Evolutionary conservation across 2,329 filamentous ascomycete species (phyloP).

Genomic region (Annulohypoxylon truncatum): DNA sequence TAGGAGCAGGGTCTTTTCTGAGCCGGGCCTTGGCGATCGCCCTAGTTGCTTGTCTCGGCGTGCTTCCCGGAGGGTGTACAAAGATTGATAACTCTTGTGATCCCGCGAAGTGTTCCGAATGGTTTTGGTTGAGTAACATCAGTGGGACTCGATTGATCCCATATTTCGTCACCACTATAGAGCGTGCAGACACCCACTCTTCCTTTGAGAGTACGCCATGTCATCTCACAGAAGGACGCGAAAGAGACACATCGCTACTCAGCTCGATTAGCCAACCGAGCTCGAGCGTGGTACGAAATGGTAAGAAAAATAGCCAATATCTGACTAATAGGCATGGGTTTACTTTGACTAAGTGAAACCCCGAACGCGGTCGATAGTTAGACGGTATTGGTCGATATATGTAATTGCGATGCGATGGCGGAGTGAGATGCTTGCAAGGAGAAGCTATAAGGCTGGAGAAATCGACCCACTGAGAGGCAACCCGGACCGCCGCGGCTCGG

Average conservation of each 20-base stretch:
- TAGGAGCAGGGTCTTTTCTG: constrained; percentile 16
- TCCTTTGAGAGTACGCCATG: neutral
- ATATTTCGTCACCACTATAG: neutral
- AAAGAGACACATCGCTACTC: constrained; percentile 1
- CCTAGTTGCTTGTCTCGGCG: constrained; percentile 26
- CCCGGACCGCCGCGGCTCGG: constrained; percentile 31
- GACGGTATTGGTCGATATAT: constrained; percentile 27
- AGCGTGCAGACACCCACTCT: neutral
- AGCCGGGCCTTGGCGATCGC: constrained; percentile 31
- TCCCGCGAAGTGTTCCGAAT: constrained; percentile 10
- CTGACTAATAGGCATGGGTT: constrained; percentile 22
- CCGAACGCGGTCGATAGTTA: neutral
- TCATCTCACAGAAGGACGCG: constrained; percentile 10
- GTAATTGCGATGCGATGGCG: constrained; percentile 33
- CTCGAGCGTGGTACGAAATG: constrained; percentile 3
- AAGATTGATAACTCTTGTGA: constrained; percentile 12
- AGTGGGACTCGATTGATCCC: constrained; percentile 5
- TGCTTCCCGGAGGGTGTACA: constrained; percentile 21
- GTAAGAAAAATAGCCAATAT: constrained; percentile 1
- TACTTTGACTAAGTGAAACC: constrained; percentile 31
- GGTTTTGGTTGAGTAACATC: constrained; percentile 11
- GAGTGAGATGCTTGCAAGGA: constrained; percentile 29
- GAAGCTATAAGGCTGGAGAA: constrained; percentile 37
- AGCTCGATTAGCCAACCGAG: constrained; percentile 3
- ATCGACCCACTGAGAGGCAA: constrained; percentile 28